Percentiles rank a stretch among this genome's conserved stretches.
phyloP scores from a whole-genome alignment of 2,329 filamentous ascomycete genomes.

The Aspergillus awamori region DNA sequence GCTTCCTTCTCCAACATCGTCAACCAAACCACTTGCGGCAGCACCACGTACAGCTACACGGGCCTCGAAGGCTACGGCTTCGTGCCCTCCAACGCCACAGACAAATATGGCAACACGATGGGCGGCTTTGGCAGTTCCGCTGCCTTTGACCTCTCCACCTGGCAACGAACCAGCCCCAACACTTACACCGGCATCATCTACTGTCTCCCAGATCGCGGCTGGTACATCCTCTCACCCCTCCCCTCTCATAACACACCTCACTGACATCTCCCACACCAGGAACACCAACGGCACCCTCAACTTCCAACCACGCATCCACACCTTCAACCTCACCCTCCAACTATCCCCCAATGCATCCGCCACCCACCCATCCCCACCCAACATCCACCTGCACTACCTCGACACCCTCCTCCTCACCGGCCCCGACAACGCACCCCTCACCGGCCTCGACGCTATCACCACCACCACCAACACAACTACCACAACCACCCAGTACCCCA shows the following conservation, averaged over 20 bases:
- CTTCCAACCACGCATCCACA: slow-evolving; percentile 69
- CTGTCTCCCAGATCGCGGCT: slow-evolving; percentile 68
- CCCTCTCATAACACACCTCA: not conserved
- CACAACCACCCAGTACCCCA: slow-evolving; percentile 57
- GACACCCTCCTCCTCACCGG: slow-evolving; percentile 68
- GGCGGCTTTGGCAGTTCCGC: slow-evolving; percentile 68
- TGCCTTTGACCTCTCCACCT: slow-evolving; percentile 62
- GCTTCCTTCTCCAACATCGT: slow-evolving; percentile 30
- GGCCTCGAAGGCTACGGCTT: slow-evolving; percentile 69
- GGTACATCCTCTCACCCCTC: slow-evolving; percentile 43
- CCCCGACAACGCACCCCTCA: slow-evolving; percentile 63
- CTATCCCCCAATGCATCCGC: slow-evolving; percentile 56
- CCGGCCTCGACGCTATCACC: slow-evolving; percentile 65
- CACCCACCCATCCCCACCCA: slow-evolving; percentile 58
- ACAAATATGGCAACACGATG: slow-evolving; percentile 71
- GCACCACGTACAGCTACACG: slow-evolving; percentile 66
- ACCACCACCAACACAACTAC: slow-evolving; percentile 20
- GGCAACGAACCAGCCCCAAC: slow-evolving; percentile 56
- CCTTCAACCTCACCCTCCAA: slow-evolving; percentile 64
- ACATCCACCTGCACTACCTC: slow-evolving; percentile 64
- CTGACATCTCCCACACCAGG: slow-evolving; percentile 7
- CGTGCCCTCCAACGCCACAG: slow-evolving; percentile 59
- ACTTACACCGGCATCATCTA: slow-evolving; percentile 66
- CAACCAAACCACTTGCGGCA: slow-evolving; percentile 60
- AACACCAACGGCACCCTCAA: slow-evolving; percentile 20